A percentile compares a stretch with the other conserved stretches of the same genome.
These are phyloP conservation scores for Blastobotrys elegans DNA, from an alignment of 1,139 yeast genomes.

Conservation along the genomic window DNA sequence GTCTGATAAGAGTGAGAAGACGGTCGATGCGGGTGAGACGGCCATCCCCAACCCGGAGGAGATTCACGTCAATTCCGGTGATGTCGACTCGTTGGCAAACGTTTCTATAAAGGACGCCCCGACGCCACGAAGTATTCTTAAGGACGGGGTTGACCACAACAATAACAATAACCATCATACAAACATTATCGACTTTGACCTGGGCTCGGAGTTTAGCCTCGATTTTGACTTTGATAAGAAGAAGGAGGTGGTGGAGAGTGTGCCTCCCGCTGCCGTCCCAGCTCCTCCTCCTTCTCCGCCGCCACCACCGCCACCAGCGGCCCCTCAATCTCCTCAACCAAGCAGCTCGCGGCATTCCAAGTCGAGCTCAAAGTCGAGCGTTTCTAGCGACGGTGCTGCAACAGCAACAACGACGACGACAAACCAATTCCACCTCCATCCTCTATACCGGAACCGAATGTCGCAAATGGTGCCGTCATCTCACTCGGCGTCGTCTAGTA, in stretches of 20 bases:
- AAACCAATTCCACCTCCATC: constrained; percentile 18
- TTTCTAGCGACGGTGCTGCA: neutral
- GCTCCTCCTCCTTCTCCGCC: neutral
- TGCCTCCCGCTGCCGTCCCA: constrained; percentile 1
- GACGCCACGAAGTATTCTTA: constrained; percentile 26
- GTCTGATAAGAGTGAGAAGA: constrained; percentile 12
- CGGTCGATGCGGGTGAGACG: constrained; percentile 16
- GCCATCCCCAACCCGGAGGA: constrained; percentile 33
- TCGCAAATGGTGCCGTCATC: constrained; percentile 16
- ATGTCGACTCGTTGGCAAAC: constrained; percentile 16
- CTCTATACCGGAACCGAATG: constrained; percentile 23
- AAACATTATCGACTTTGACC: constrained; percentile 17
- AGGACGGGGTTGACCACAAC: constrained; percentile 11
- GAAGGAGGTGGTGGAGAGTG: constrained; percentile 3
- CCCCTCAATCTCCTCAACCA: neutral
- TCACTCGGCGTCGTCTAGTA: constrained; percentile 15
- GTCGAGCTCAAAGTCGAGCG: constrained; percentile 8
- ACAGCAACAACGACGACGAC: neutral
- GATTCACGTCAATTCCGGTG: constrained; percentile 25
- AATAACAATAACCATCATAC: constrained; percentile 4
- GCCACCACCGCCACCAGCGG: neutral
- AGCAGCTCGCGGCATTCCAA: constrained; percentile 1
- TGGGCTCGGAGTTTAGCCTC: constrained; percentile 14
- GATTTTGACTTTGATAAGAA: constrained; percentile 19
- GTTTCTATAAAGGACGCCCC: constrained; percentile 5